Conservation (phyloP, 2,329 filamentous ascomycete species). For the Arthrinium puccinioides region DNA sequence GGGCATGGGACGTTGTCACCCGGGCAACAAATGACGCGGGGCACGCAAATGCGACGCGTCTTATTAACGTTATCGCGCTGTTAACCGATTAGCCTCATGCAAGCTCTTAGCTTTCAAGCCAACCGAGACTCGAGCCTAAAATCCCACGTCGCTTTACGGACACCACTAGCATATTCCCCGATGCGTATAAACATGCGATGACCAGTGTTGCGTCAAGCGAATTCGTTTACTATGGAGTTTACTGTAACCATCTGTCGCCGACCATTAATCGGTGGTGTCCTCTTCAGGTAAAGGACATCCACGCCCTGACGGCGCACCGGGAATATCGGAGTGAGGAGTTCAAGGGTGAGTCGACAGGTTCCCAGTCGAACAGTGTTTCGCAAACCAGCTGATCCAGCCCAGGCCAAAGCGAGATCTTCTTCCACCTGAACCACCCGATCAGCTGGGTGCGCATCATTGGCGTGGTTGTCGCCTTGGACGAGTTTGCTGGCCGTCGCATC, state of each 20-base stretch:
- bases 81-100: too few relatives aligned
- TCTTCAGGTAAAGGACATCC: slow-evolving; percentile 43
- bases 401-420: slow-evolving; percentile 51
- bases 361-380: background rate
- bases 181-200: too few relatives aligned
- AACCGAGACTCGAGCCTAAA: too few relatives aligned
- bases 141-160: too few relatives aligned
- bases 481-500: slow-evolving; percentile 36
- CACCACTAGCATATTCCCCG: too few relatives aligned
- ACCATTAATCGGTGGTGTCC: slow-evolving; percentile 55
- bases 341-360: background rate
- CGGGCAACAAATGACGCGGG: too few relatives aligned
- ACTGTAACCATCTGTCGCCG: slow-evolving; percentile 56
- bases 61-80: too few relatives aligned
- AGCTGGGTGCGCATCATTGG: slow-evolving; percentile 68
- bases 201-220: too few relatives aligned
- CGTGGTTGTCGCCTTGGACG: slow-evolving; percentile 56
- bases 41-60: too few relatives aligned
- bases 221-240: too few relatives aligned
- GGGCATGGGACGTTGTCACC: too few relatives aligned
- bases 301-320: slow-evolving; percentile 35
- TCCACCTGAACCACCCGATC: slow-evolving; percentile 68
- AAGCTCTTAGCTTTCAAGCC: too few relatives aligned
- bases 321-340: slow-evolving; percentile 48
- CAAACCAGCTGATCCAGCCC: background rate